These are phyloP conservation scores for Solanum aculeatissimum DNA, from an alignment of 305 asterid species.

Conservation along the genomic window DNA sequence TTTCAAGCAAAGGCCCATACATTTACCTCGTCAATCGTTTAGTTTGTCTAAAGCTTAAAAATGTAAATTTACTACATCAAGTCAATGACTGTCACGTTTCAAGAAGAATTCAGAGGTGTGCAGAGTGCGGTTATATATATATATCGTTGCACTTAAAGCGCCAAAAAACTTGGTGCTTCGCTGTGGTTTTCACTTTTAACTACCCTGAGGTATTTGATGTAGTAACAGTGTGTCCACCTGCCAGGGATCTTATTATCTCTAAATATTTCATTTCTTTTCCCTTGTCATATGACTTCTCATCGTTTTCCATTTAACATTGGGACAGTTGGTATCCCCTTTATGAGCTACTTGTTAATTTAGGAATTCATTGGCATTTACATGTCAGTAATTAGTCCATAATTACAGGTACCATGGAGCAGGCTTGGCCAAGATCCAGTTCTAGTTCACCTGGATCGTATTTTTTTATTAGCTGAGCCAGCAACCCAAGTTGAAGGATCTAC, in stretches of 20 bases:
- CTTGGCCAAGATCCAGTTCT: constrained; percentile 97
- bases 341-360: background rate
- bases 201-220: background rate
- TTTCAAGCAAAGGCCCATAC: too few species aligned
- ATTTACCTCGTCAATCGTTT: too few species aligned
- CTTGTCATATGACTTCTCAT: background rate
- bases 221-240: background rate
- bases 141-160: background rate
- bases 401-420: constrained; percentile 99
- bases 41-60: too few species aligned
- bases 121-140: too few species aligned
- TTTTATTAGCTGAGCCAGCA: constrained; percentile 93
- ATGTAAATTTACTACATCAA: too few species aligned
- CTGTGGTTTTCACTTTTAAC: background rate
- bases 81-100: too few species aligned
- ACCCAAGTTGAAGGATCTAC: constrained; percentile 89
- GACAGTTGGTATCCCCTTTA: background rate
- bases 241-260: background rate
- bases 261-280: background rate
- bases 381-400: constrained; percentile 5
- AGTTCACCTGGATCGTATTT: constrained; percentile 85
- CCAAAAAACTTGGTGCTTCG: background rate
- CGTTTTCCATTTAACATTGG: background rate
- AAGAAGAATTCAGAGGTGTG: too few species aligned
- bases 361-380: constrained; percentile 4